Conservation (phyloP, 2,329 filamentous ascomycete species). For the Simplicillium sp. region DNA sequence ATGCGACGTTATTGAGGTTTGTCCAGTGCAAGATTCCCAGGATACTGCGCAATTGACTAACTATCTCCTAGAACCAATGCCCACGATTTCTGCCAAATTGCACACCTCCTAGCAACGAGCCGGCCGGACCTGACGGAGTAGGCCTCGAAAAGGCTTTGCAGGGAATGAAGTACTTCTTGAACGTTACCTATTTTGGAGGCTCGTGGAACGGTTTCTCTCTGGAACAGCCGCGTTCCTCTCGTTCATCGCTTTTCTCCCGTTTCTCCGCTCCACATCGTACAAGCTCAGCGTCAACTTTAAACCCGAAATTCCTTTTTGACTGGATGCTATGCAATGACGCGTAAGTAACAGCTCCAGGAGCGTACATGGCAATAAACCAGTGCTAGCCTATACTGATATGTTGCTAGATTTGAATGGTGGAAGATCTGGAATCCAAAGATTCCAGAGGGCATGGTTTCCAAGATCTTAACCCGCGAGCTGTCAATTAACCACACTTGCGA, state of each 20-base stretch:
- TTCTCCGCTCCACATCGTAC: too few species aligned
- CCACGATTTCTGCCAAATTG: too few species aligned
- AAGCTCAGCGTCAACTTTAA: too few species aligned
- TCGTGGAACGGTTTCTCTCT: too few species aligned
- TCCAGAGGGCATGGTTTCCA: background rate
- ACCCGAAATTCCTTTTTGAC: too few species aligned
- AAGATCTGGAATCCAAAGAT: background rate
- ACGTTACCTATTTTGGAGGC: background rate
- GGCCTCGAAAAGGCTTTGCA: background rate
- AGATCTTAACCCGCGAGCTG: background rate
- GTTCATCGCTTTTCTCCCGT: too few species aligned
- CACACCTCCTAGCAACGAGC: too few species aligned
- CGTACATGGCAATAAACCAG: background rate
- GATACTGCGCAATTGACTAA: too few species aligned
- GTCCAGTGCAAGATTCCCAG: too few species aligned
- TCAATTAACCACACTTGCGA: background rate
- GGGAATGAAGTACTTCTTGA: background rate
- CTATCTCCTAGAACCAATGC: too few species aligned
- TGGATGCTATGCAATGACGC: constrained; percentile 9
- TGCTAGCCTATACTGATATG: too few species aligned
- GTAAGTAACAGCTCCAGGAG: constrained; percentile 4
- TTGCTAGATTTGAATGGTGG: background rate
- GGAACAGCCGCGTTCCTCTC: constrained; percentile 4
- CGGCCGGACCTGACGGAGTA: background rate
- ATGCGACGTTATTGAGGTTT: background rate